These are phyloP conservation scores for Zanthoxylum bungeanum DNA, from an alignment of 345 rosid genomes.

Conservation along the genomic window DNA sequence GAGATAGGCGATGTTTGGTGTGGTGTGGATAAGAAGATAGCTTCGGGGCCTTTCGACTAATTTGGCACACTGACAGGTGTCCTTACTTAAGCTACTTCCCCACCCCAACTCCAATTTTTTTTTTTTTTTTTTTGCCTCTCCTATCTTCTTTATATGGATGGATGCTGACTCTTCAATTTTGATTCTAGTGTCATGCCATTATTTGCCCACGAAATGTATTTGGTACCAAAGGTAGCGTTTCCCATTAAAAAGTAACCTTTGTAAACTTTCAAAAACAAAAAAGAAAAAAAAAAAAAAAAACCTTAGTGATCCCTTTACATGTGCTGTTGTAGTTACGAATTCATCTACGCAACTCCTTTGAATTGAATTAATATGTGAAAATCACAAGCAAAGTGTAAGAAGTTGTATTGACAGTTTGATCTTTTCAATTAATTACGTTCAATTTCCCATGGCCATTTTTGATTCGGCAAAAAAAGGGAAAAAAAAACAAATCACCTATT, in stretches of 20 bases:
- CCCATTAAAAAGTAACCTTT: background rate
- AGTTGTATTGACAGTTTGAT: background rate
- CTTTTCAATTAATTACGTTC: background rate
- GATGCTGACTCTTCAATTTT: constrained; percentile 2
- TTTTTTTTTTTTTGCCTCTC: background rate
- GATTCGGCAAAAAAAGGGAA: too few species aligned
- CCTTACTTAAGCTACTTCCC: background rate
- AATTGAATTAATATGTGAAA: background rate
- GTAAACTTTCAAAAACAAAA: too few species aligned
- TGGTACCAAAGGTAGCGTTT: background rate
- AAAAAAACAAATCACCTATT: too few species aligned
- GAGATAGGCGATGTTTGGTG: background rate
- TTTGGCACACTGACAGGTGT: constrained; percentile 7
- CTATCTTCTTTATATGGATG: background rate
- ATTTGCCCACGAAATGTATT: background rate
- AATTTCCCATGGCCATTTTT: too few species aligned
- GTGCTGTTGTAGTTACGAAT: background rate
- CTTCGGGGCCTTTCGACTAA: background rate
- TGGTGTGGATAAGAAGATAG: constrained; percentile 20
- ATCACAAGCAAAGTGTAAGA: background rate
- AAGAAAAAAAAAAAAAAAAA: too few species aligned
- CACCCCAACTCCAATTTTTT: background rate
- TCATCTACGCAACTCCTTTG: background rate
- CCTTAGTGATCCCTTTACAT: background rate
- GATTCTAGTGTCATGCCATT: background rate